phyloP scores from a whole-genome alignment of 129 eudicot genomes.

The Calendula officinalis region DNA sequence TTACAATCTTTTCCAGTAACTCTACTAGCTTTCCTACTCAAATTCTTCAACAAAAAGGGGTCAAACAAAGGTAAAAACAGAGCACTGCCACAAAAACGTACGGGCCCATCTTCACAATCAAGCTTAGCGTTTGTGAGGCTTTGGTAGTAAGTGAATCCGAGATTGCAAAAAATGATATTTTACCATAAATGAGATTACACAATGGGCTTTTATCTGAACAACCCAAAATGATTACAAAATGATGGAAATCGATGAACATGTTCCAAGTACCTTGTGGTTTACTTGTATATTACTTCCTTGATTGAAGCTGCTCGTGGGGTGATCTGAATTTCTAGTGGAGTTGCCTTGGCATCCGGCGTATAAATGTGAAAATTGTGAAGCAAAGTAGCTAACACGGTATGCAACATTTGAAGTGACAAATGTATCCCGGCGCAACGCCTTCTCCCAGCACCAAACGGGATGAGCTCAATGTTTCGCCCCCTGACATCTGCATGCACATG shows the following conservation, averaged over 20 bases:
- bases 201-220: too few species aligned
- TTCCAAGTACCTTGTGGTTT: too few species aligned
- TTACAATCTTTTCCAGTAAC: background rate
- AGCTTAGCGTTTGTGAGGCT: background rate
- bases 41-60: background rate
- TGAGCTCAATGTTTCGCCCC: conserved; percentile 10
- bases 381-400: conserved; percentile 13
- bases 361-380: conserved; percentile 2
- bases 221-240: too few species aligned
- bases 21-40: background rate
- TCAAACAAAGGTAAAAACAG: background rate
- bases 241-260: too few species aligned
- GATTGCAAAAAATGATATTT: conserved; percentile 26
- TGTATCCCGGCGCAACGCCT: background rate
- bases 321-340: conserved; percentile 1
- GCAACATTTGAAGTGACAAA: conserved; percentile 9
- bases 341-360: background rate
- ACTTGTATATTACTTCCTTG: too few species aligned
- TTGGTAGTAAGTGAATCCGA: conserved; percentile 24
- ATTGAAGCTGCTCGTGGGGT: too few species aligned
- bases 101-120: too few species aligned
- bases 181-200: too few species aligned
- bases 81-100: conserved; percentile 5
- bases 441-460: conserved; percentile 17
- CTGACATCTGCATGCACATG: conserved; percentile 1